These are phyloP conservation scores for Elaphomyces granulatus DNA, from an alignment of 495 filamentous ascomycete species.

Conservation along the genomic window DNA sequence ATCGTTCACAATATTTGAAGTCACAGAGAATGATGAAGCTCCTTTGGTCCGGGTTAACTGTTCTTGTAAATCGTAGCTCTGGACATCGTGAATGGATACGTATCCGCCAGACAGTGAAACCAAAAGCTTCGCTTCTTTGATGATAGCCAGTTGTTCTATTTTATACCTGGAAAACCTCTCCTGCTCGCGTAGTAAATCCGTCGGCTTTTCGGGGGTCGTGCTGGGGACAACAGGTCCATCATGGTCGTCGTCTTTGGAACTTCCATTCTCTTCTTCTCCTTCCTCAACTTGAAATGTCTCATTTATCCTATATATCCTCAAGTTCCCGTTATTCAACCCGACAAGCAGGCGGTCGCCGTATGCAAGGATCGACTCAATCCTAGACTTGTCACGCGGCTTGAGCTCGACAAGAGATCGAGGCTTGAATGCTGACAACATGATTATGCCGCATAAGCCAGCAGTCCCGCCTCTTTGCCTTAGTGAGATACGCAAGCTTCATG, in stretches of 20 bases:
- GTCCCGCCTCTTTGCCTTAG: constrained; percentile 9
- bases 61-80: constrained; percentile 68
- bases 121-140: constrained; percentile 85
- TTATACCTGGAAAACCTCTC: constrained; percentile 85
- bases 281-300: constrained; percentile 30
- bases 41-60: constrained; percentile 69
- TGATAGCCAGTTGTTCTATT: constrained; percentile 82
- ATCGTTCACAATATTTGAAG: constrained; percentile 88
- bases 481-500: constrained; percentile 2
- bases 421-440: constrained; percentile 96
- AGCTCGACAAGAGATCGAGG: constrained; percentile 95
- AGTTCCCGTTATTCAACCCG: constrained; percentile 73
- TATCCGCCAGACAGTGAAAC: constrained; percentile 80
- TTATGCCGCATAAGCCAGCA: constrained; percentile 10
- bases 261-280: constrained; percentile 8
- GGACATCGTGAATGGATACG: constrained; percentile 76
- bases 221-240: constrained; percentile 14
- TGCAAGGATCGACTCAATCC: constrained; percentile 85
- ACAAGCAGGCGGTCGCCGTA: constrained; percentile 86
- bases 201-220: constrained; percentile 39
- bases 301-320: constrained; percentile 86
- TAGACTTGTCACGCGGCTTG: constrained; percentile 82
- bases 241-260: constrained; percentile 8
- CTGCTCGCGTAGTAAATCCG: constrained; percentile 74
- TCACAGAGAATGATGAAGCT: constrained; percentile 81